Evolutionary conservation across 108 stramenopile species (phyloP), one percentile per base, ranked within the genome.

Genomic region (Seminavis robusta): DNA sequence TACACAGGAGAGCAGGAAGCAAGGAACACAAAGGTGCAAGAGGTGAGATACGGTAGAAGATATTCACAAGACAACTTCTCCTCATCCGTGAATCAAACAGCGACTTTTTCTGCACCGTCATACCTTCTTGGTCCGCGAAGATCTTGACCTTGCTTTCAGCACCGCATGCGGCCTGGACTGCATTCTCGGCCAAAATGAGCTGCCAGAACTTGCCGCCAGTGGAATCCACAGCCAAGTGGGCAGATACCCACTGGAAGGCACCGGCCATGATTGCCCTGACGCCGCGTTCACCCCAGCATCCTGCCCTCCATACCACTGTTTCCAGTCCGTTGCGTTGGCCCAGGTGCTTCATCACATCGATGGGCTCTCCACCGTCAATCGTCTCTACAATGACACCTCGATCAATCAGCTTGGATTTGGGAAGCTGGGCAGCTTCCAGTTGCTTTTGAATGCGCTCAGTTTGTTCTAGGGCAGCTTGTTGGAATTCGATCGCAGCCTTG

Each of bases 131-230:
- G 17, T 74, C 77, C 3, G 83, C 77, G 74, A 92, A 87, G 3
- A 94, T 83, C 56, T 87, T 87, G 37, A 94, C 81, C 29, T 80
- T 71, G 26, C 81, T 73, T 60, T 86, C 83, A 1, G 81, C 78
- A 9, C 92, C 92, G 56, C 88, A 93, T 16, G 92, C 92, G 15
- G 78, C 82, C 52, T 94, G 92, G 15, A 94, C 69, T 39, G 85
- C 85, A 45, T 86, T 76, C 54, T 90, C 88, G 2, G 92, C 92
- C 24, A 94, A 51, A 82, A 94, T 94, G 1, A 85, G 74, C 44
- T 94, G 92, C 92, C 92, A 94, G 53, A 90, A 94, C 42, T 75
- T 79, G 9, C 92, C 92, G 33, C 92, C 92, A 9, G 67, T 61
- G 17, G 88, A 86, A 65, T 86, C 88, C 0, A 94, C 92, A 9